These are phyloP conservation scores for Corrigiola litoralis DNA, from an alignment of 179 eudicot species.

Conservation along the genomic window DNA sequence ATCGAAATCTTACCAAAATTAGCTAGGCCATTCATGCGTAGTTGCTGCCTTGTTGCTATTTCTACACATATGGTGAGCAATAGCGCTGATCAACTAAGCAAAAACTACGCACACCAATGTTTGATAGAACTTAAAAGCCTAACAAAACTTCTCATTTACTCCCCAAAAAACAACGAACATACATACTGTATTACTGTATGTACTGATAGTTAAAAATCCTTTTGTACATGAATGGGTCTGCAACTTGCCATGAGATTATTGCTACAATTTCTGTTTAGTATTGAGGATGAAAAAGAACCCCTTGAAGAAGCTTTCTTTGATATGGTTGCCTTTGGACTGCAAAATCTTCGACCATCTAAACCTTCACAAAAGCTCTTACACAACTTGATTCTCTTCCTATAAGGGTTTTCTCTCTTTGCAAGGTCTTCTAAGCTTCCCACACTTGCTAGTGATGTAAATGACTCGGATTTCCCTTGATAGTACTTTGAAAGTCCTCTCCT, in stretches of 20 bases:
- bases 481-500: constrained; percentile 68
- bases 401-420: constrained; percentile 46
- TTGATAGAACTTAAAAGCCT: too few species aligned
- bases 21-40: too few species aligned
- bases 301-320: constrained; percentile 36
- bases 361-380: constrained; percentile 42
- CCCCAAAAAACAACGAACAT: background rate
- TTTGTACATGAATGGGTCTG: constrained; percentile 10
- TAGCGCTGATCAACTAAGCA: too few species aligned
- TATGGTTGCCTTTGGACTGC: constrained; percentile 47
- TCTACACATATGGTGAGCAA: too few species aligned
- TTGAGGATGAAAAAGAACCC: constrained; percentile 6
- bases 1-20: too few species aligned
- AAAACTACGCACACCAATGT: too few species aligned
- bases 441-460: constrained; percentile 56
- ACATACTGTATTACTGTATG: too few species aligned
- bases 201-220: constrained; percentile 13
- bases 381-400: constrained; percentile 34
- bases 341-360: constrained; percentile 24
- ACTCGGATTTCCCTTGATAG: constrained; percentile 65
- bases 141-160: constrained; percentile 13
- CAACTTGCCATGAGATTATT: constrained; percentile 12
- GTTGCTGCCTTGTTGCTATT: too few species aligned
- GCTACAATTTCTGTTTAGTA: constrained; percentile 5
- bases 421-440: constrained; percentile 62